Conservation (phyloP, 78 protist genomes). For the Anaeramoeba flamelloides region DNA sequence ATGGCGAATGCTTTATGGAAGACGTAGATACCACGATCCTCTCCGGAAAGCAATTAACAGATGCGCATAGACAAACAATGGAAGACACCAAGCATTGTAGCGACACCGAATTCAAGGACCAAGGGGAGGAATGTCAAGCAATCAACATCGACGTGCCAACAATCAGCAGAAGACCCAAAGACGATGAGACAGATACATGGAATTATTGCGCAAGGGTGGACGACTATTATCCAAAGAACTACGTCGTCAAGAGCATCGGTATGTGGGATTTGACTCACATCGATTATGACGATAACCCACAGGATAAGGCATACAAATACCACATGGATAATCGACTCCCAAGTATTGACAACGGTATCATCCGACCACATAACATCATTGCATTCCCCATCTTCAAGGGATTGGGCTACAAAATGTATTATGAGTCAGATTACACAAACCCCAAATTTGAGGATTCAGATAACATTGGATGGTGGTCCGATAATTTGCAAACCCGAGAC, state of each 20-base stretch:
- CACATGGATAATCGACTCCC: constrained; percentile 7
- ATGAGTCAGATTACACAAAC: background rate
- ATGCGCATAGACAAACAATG: background rate
- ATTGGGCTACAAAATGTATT: background rate
- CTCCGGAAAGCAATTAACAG: background rate
- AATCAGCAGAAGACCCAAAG: background rate
- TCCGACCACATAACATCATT: constrained; percentile 7
- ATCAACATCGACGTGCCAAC: background rate
- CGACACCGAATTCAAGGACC: background rate
- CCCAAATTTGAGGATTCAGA: background rate
- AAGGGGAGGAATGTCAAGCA: background rate
- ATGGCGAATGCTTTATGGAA: background rate
- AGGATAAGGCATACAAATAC: constrained; percentile 3
- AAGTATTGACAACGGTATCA: constrained; percentile 1
- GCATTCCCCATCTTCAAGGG: constrained; percentile 9
- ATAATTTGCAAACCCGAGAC: constrained; percentile 1
- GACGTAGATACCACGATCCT: background rate
- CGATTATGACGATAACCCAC: background rate
- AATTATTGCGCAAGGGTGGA: background rate
- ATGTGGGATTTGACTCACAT: constrained; percentile 9
- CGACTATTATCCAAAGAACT: background rate
- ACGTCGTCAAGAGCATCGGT: background rate
- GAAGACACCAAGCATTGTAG: background rate
- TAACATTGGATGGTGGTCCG: constrained; percentile 5
- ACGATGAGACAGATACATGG: background rate